phyloP scores from a whole-genome alignment of 495 filamentous ascomycete species.

The Neurospora sp. region DNA sequence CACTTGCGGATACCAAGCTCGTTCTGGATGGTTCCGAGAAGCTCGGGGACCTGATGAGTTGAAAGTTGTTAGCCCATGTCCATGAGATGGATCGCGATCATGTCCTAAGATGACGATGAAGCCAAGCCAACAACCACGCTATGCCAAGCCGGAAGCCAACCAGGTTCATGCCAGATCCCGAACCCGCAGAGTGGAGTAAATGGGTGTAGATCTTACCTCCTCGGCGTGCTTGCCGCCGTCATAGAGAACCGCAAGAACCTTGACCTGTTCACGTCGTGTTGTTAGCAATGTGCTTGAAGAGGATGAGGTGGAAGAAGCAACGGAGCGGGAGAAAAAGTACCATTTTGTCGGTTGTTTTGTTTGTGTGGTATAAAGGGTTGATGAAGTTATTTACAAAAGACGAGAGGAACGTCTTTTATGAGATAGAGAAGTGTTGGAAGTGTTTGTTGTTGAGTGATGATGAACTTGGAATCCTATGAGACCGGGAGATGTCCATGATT shows the following conservation, averaged over 20 bases:
- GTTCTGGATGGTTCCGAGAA: conserved; percentile 95
- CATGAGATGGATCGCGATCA: not conserved
- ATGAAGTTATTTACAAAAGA: not conserved
- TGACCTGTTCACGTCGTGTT: conserved; percentile 43
- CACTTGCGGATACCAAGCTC: conserved; percentile 94
- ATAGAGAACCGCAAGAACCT: conserved; percentile 47
- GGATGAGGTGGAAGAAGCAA: conserved; percentile 24
- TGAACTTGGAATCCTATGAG: not conserved
- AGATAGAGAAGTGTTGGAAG: not conserved
- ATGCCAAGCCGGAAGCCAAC: not conserved
- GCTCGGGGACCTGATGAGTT: conserved; percentile 54
- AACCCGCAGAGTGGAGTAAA: not conserved
- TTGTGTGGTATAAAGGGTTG: not conserved
- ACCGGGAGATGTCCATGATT: not conserved
- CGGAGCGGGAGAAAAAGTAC: conserved; percentile 36
- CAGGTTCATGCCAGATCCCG: not conserved
- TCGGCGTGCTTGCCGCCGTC: conserved; percentile 43
- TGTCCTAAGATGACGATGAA: not conserved
- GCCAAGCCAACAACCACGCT: not conserved
- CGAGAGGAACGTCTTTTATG: not conserved
- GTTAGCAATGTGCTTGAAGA: conserved; percentile 27
- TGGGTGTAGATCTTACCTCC: conserved; percentile 29
- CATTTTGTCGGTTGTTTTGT: conserved; percentile 35
- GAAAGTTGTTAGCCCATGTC: not conserved
- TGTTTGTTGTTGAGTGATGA: not conserved